Evolutionary conservation across 257 asterid species (phyloP), one percentile per base, ranked within the genome.

Genomic region (Gentiana macrophylla): DNA sequence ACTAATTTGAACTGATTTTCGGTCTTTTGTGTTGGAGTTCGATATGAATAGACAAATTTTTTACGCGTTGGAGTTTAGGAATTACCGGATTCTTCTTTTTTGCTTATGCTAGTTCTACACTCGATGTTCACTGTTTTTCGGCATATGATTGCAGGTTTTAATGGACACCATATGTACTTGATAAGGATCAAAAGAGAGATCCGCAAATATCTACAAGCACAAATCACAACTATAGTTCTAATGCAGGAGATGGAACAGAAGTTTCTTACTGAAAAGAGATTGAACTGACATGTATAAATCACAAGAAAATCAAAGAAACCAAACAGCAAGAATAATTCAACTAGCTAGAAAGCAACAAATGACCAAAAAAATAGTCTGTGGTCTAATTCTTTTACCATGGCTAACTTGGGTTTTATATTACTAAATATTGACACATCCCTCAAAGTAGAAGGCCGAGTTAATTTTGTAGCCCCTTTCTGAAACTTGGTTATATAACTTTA

Each of bases 151-250:
- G 24, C 24, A 24, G 24, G 24, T 24, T 24, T 24, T 24, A 62
- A 88, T 77, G 32, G 88, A 84, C 48, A 61, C 75, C 98, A 91
- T 91, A 60, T 80, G 77, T 70, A 91, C 77, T 70, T 91, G 97
- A 69, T 83, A 79, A 32, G 84, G 75, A 80, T 86, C 95, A 67
- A 86, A 83, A 71, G 70, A 66, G 62, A 88, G 72, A 82, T 80
- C 89, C 55, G 90, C 81, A 72, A 91, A 91, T 34, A 87, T 88
- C 98, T 91, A 65, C 75, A 63, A 48, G 48, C 51, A 63, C 55
- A 67, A 38, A 61, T 13, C 48, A 37, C 56, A 58, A 12, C 11
- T 24, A 24, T 24, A 24, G 24, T 2, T 35, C 2, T 3, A 1
- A 35, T 0, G 3, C 5, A 34, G 11, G 8, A 24, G 33, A 3